Percentiles rank a stretch among this genome's conserved stretches.
phyloP scores from a whole-genome alignment of 495 filamentous ascomycete species.

The Hypoxylon perforatum region DNA sequence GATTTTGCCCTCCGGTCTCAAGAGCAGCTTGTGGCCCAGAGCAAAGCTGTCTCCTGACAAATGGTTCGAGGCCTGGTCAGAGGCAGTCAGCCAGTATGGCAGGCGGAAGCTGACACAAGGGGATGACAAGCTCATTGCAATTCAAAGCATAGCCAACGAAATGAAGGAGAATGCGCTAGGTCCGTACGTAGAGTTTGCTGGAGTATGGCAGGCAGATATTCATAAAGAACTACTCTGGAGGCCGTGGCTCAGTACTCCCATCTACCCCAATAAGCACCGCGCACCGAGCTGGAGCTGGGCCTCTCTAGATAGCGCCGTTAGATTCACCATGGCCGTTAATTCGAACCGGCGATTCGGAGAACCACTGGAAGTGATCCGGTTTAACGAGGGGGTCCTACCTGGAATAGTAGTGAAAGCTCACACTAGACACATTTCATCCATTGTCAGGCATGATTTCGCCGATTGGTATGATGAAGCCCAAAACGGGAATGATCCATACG shows the following conservation, averaged over 20 bases:
- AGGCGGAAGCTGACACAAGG: conserved; percentile 16
- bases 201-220: conserved; percentile 24
- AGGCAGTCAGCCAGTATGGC: conserved; percentile 20
- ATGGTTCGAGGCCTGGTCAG: conserved; percentile 21
- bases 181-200: conserved; percentile 19
- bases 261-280: conserved; percentile 3
- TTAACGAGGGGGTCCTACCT: background rate
- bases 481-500: background rate
- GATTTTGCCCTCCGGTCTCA: background rate
- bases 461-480: background rate
- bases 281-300: conserved; percentile 39
- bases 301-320: conserved; percentile 6
- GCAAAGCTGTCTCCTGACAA: conserved; percentile 2
- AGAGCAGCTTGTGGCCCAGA: conserved; percentile 3
- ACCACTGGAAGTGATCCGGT: background rate
- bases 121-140: conserved; percentile 32
- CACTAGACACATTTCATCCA: background rate
- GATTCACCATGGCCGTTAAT: background rate
- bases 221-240: conserved; percentile 21
- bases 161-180: conserved; percentile 18
- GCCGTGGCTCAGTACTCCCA: background rate
- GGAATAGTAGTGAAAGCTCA: background rate
- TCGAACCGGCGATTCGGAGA: background rate
- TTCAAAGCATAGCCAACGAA: conserved; percentile 28
- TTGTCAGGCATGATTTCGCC: background rate